These are phyloP conservation scores for Aureobasidium sp. DNA, from an alignment of 2,329 filamentous ascomycete species.

Conservation along the genomic window DNA sequence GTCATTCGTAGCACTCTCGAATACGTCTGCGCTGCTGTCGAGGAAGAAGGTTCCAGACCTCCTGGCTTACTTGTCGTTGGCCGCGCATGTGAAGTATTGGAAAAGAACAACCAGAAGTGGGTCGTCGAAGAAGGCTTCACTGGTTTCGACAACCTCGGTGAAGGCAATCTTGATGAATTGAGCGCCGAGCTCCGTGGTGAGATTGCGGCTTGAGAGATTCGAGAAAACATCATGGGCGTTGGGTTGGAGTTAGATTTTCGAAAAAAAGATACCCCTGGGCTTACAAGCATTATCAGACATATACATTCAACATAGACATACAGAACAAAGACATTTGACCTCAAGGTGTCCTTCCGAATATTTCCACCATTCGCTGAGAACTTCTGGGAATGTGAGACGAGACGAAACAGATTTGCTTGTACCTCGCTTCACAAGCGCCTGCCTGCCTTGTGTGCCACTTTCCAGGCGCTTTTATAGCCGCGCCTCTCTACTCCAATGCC, in stretches of 20 bases:
- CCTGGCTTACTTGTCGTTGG: conserved; percentile 86
- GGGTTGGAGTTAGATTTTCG: neutral
- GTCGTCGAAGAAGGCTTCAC: conserved; percentile 79
- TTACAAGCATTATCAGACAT: neutral
- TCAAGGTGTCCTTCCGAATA: neutral
- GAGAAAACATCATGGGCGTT: neutral
- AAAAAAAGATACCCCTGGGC: conserved; percentile 2
- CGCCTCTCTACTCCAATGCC: no score
- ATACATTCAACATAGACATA: conserved; percentile 9
- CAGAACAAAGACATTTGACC: neutral
- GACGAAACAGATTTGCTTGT: no score
- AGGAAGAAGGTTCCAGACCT: conserved; percentile 80
- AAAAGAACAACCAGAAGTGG: conserved; percentile 62
- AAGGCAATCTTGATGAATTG: conserved; percentile 26
- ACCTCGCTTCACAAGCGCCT: no score
- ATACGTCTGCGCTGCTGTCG: conserved; percentile 72
- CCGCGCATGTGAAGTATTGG: conserved; percentile 70
- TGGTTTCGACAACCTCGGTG: conserved; percentile 52
- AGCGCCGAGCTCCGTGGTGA: conserved; percentile 21
- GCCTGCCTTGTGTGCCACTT: no score
- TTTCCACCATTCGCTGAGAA: neutral
- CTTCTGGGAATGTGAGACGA: no score
- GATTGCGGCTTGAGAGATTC: neutral
- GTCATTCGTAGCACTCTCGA: conserved; percentile 82
- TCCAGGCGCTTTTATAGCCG: no score